These are phyloP conservation scores for Flaveria trinervia DNA, from an alignment of 129 eudicot species.

Conservation along the genomic window DNA sequence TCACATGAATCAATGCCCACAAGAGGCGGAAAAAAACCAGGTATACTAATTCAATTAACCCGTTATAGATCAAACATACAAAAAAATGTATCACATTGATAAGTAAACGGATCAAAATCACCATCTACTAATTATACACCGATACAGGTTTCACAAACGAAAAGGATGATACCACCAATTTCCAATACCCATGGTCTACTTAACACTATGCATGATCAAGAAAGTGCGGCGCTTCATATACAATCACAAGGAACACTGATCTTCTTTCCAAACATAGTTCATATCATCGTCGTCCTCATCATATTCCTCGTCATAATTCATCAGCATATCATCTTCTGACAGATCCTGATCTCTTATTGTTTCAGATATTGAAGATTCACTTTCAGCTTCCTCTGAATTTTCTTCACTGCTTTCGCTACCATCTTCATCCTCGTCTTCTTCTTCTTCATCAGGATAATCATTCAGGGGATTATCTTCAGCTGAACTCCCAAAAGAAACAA, in stretches of 20 bases:
- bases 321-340: slow-evolving; percentile 34
- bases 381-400: slow-evolving; percentile 48
- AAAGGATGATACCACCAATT: not conserved
- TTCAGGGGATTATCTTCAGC: slow-evolving; percentile 85
- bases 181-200: not conserved
- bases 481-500: slow-evolving; percentile 28
- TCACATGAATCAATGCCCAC: not conserved
- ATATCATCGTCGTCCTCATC: slow-evolving; percentile 15
- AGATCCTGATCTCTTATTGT: slow-evolving; percentile 12
- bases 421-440: slow-evolving; percentile 41
- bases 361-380: slow-evolving; percentile 28
- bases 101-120: not conserved
- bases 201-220: not conserved
- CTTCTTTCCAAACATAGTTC: not conserved
- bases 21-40: not conserved
- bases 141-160: not conserved
- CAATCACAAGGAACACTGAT: not conserved
- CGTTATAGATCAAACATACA: not conserved
- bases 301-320: slow-evolving; percentile 20
- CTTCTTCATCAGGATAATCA: slow-evolving; percentile 92
- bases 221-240: not conserved
- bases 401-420: slow-evolving; percentile 45
- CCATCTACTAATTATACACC: not conserved
- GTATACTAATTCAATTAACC: too few relatives aligned
- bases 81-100: not conserved